A percentile compares a stretch with the other conserved stretches of the same genome.
These are phyloP conservation scores for Verticillium nonalfalfae DNA, from an alignment of 2,329 filamentous ascomycete genomes.

Conservation along the genomic window DNA sequence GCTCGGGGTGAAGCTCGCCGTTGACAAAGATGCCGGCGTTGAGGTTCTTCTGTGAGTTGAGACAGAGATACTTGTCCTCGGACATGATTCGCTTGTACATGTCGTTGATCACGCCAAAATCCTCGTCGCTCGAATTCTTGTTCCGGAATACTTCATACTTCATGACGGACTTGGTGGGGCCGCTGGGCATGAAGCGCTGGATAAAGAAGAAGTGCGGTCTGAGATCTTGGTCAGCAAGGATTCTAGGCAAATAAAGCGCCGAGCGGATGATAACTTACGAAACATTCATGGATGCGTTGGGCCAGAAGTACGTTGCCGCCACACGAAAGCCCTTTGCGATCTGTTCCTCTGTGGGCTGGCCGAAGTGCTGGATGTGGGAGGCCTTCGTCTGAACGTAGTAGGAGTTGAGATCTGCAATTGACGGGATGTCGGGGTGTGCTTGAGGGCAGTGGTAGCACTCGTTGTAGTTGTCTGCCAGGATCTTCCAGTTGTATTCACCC, in stretches of 20 bases:
- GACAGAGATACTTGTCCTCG: conserved; percentile 59
- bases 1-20: conserved; percentile 54
- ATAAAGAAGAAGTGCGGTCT: conserved; percentile 60
- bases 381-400: conserved; percentile 45
- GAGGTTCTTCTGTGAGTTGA: conserved; percentile 53
- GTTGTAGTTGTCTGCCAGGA: conserved; percentile 58
- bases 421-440: conserved; percentile 50
- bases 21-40: conserved; percentile 56
- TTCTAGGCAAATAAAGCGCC: background rate
- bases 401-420: conserved; percentile 48
- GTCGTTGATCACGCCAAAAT: conserved; percentile 49
- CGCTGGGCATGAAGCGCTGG: conserved; percentile 53
- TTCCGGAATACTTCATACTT: conserved; percentile 58
- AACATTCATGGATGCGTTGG: conserved; percentile 43
- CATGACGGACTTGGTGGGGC: conserved; percentile 45
- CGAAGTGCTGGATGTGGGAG: conserved; percentile 44
- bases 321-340: conserved; percentile 36
- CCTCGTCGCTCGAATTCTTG: conserved; percentile 50
- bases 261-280: conserved; percentile 30
- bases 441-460: conserved; percentile 59
- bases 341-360: conserved; percentile 39
- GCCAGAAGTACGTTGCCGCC: conserved; percentile 41
- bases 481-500: conserved; percentile 54
- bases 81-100: conserved; percentile 60
- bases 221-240: background rate